Base-by-base conservation (phyloP, 2,329 filamentous ascomycete species). In the Fusarium coicis region DNA sequence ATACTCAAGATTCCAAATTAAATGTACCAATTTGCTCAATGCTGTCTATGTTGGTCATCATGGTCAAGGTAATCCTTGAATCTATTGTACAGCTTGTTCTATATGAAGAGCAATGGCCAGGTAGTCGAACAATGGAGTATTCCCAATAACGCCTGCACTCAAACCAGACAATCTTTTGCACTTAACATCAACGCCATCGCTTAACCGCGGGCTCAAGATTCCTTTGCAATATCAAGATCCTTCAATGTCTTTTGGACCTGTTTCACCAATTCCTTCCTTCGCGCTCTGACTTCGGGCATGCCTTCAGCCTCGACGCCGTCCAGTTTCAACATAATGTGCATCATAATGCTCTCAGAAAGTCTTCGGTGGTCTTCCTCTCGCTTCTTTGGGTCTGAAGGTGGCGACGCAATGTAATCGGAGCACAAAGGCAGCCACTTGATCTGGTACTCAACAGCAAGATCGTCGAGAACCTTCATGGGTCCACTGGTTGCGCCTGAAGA, bases 231-330 rank as follows among this genome's bases (percentile, higher is more conserved):
- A 78, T 96, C 93, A 66, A 96, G 79, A 34, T 86, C 85, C 77
- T 87, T 90, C 73, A 96, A 81, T 47, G 93, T 83, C 16, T 84
- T 87, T 80, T 96, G 93, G 7, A 93, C 91, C 72, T 92, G 87
- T 76, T 86, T 89, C n/a, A 96, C 92, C 56, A 95, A 81, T 65
- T 91, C 92, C 83, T 93, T 95, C 78, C 93, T 85, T 79, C 85
- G 88, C 18, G 86, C 82, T 70, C 93, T 86, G 32, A 92, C 90
- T 18, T 91, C 90, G 15, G 84, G 80, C 73, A 93, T 89, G 10
- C 92, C 93, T 53, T 92, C 91, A 0, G 91, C 91, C 74, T 96
- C 93, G 6, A 96, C 89, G 28, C 88, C 91, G 79, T 96, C 93
- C 43, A 94, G 81, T 83, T 95, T 96, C 72, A 96, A 83, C 42